Evolutionary conservation across 140 eudicot genomes (phyloP), one percentile per base, ranked within the genome.

Genomic region (Erigeron philadelphicus): DNA sequence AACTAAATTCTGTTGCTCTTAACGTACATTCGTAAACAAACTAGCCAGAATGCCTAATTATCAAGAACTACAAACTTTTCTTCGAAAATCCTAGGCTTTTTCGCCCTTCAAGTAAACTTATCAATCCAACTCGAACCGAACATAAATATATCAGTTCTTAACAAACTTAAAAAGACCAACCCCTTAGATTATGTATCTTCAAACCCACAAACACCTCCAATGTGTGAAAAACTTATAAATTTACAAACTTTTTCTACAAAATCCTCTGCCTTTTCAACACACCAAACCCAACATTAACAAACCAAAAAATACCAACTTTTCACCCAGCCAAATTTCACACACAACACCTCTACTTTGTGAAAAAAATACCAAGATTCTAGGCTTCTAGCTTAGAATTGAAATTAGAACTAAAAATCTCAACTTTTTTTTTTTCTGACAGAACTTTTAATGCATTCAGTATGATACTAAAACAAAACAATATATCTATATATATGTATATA

Each of bases 201-300:
- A 49, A 74, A 57, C 66, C 78, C 40, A 46, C 54, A 66, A 38
- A 70, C 81, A 75, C 81, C 63, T 62, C 66, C 41, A 74, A 62
- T 71, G 72, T 71, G 81, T 77, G 77, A 77, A 53, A 68, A 71
- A 45, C 67, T 52, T 64, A 11, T 49, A 75, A 31, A 66, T 11
- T 21, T 47, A 66, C 11, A 19, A 42, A 57, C 67, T 56, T 43
- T 3, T 57, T 44, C 66, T 70, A 48, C 38, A 31, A 31, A 25
- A 31, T 31, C 4, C 38, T 31, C 5, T 2, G 4, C 38, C 38
- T 31, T 31, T 31, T 31, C 38, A 31, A 31, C 38, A 31, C 38
- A 31, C 38, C 5, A 31, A 31, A 31, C 5, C 38, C 38, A 31
- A 61, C 3, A 31, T 38, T 17, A 13, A 41, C n/a, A 72, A 71